Conservation (phyloP, 257 asterid species). For the Thymus mandschuricus region DNA sequence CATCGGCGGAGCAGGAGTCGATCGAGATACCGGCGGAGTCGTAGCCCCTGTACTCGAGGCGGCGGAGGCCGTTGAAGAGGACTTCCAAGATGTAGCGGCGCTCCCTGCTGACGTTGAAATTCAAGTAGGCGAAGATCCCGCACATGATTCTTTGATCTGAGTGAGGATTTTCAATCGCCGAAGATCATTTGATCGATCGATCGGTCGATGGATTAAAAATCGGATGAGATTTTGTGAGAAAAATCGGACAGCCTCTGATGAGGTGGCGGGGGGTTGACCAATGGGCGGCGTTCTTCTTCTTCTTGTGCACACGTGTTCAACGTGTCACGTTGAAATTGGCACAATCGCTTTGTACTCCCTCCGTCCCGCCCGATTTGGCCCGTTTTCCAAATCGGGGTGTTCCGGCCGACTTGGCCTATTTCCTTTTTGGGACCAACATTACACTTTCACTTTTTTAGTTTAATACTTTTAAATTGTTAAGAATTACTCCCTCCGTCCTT, state of each 20-base stretch:
- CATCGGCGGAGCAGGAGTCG: constrained; percentile 39
- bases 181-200: constrained; percentile 49
- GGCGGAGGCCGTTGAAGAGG: constrained; percentile 58
- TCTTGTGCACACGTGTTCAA: no score
- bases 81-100: constrained; percentile 81
- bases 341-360: no score
- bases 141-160: constrained; percentile 53
- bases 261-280: constrained; percentile 30
- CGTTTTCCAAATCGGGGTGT: no score
- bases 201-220: constrained; percentile 9
- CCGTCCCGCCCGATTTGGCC: no score
- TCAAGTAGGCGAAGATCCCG: constrained; percentile 94
- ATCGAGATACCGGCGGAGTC: constrained; percentile 93
- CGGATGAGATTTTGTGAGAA: constrained; percentile 8
- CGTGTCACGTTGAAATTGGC: no score
- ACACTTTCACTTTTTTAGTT: no score
- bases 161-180: constrained; percentile 46
- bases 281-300: no score
- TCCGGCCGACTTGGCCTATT: no score
- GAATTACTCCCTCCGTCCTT: no score
- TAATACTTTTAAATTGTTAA: no score
- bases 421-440: no score
- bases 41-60: constrained; percentile 96
- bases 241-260: constrained; percentile 1
- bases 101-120: constrained; percentile 70